Conservation (phyloP, 2,329 filamentous ascomycete species). For the Penicillium sp. region DNA sequence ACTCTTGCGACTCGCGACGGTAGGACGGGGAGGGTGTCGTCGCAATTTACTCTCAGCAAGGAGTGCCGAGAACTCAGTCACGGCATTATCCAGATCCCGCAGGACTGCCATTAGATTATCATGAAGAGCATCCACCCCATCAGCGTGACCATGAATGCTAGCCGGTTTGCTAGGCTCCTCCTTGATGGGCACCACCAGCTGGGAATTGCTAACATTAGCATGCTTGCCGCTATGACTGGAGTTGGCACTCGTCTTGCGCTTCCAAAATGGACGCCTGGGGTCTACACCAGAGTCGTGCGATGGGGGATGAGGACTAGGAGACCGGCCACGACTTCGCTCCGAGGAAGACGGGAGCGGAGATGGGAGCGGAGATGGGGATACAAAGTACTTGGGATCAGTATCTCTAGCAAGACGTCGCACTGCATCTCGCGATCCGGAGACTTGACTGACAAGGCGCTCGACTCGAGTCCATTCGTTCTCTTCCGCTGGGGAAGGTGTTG, state of each 20-base stretch:
- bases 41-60: slow-evolving; percentile 77
- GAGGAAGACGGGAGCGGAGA: slow-evolving; percentile 20
- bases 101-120: slow-evolving; percentile 83
- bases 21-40: slow-evolving; percentile 56
- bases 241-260: slow-evolving; percentile 69
- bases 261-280: slow-evolving; percentile 83
- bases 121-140: slow-evolving; percentile 67
- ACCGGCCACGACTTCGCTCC: slow-evolving; percentile 31
- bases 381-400: slow-evolving; percentile 63
- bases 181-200: slow-evolving; percentile 50
- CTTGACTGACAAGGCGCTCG: slow-evolving; percentile 77
- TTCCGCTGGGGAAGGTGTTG: slow-evolving; percentile 51
- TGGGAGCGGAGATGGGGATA: slow-evolving; percentile 20
- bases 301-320: slow-evolving; percentile 34
- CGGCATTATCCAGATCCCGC: slow-evolving; percentile 77
- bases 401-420: slow-evolving; percentile 83
- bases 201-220: slow-evolving; percentile 47
- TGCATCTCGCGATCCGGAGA: slow-evolving; percentile 85
- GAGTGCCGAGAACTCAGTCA: slow-evolving; percentile 75
- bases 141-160: slow-evolving; percentile 33
- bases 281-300: slow-evolving; percentile 37
- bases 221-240: slow-evolving; percentile 43
- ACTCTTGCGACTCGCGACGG: slow-evolving; percentile 61
- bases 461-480: slow-evolving; percentile 84
- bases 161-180: slow-evolving; percentile 34